Percentiles rank a stretch among this genome's conserved stretches.
Conservation (phyloP, 352 stramenopile species). For the Stephanocyclus meneghinianus region DNA sequence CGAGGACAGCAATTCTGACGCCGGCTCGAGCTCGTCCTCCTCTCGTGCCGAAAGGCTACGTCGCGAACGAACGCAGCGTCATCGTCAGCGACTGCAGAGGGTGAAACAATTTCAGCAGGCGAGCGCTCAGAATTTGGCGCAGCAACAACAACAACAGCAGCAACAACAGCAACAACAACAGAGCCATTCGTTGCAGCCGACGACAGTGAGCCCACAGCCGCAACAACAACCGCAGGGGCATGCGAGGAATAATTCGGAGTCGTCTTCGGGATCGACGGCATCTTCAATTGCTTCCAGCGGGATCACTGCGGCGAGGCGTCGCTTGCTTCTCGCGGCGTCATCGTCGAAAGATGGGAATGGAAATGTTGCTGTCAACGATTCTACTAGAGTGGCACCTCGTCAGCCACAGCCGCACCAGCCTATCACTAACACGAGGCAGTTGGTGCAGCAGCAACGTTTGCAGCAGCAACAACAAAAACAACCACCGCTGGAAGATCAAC, state of each 20-base stretch:
- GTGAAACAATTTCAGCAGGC: slow-evolving; percentile 50
- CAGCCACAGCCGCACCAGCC: neutral
- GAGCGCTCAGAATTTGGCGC: neutral
- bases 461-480: neutral
- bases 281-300: slow-evolving; percentile 17
- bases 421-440: neutral
- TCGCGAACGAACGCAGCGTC: slow-evolving; percentile 40
- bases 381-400: neutral
- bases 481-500: neutral
- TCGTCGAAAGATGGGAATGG: neutral
- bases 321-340: neutral
- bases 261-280: slow-evolving; percentile 24
- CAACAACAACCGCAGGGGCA: neutral
- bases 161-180: neutral
- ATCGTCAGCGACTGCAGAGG: slow-evolving; percentile 44
- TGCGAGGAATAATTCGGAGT: slow-evolving; percentile 31
- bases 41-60: slow-evolving; percentile 35
- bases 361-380: neutral
- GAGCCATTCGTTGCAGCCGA: neutral
- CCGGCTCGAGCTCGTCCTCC: slow-evolving; percentile 26
- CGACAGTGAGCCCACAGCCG: neutral
- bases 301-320: slow-evolving; percentile 16
- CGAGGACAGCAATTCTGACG: slow-evolving; percentile 21
- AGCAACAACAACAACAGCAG: slow-evolving; percentile 8
- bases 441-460: slow-evolving; percentile 1